Conservation (phyloP, 2,329 filamentous ascomycete species). For the Sclerotinia subarctica region DNA sequence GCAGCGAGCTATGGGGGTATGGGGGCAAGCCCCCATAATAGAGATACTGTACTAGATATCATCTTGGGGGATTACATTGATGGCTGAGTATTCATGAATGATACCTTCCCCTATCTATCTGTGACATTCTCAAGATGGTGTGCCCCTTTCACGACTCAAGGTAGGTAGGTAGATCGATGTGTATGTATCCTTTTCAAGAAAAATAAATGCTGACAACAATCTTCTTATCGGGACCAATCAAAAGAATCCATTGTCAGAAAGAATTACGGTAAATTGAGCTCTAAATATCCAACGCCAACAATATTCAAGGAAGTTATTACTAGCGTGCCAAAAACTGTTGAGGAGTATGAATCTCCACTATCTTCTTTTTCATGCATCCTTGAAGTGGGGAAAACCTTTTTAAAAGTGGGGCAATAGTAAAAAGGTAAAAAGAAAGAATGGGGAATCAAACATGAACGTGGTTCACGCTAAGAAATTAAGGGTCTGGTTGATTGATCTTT, state of each 20-base stretch:
- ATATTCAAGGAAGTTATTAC: neutral
- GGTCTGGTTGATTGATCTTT: neutral
- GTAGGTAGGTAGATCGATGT: too few species aligned
- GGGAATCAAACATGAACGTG: neutral
- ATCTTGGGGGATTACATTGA: neutral
- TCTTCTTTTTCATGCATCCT: neutral
- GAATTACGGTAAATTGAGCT: neutral
- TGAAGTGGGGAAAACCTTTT: neutral
- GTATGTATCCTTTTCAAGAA: too few species aligned
- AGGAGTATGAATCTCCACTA: neutral
- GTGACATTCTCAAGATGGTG: too few species aligned
- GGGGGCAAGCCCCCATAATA: neutral
- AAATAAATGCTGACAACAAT: neutral
- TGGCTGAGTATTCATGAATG: too few species aligned
- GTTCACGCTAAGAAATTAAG: neutral
- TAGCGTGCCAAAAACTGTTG: neutral
- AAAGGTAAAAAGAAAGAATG: neutral
- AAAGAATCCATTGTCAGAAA: neutral
- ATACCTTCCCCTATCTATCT: neutral
- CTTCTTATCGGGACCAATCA: slow-evolving; percentile 1
- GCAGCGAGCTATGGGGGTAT: neutral
- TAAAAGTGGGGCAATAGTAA: neutral
- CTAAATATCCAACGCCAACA: too few species aligned
- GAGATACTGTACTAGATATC: too few species aligned
- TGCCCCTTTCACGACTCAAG: neutral